These are phyloP conservation scores for Helicostylum pulchrum DNA, from an alignment of 192 early-diverging fungal species.

Conservation along the genomic window DNA sequence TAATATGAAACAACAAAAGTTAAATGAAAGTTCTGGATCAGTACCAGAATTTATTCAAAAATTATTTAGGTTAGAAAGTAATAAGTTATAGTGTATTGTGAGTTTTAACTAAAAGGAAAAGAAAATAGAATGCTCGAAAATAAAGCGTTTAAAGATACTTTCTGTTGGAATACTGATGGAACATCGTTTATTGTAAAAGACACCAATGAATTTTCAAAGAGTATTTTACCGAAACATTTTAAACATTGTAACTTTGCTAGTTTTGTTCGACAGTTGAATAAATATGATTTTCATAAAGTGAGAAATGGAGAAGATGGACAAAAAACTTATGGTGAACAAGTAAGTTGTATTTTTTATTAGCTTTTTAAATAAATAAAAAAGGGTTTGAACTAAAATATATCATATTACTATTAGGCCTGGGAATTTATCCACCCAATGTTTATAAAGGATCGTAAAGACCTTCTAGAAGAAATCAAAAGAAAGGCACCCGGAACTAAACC, in stretches of 20 bases:
- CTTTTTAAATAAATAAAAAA: not conserved
- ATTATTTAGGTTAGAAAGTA: conserved; percentile 18
- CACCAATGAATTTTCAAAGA: conserved; percentile 64
- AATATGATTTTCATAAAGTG: conserved; percentile 78
- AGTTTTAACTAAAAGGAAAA: not conserved
- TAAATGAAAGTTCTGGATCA: conserved; percentile 11
- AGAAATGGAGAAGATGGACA: conserved; percentile 49
- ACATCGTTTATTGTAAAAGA: conserved; percentile 72
- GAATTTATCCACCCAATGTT: conserved; percentile 71
- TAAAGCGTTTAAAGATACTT: conserved; percentile 49
- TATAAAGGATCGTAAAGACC: conserved; percentile 51
- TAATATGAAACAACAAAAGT: not conserved
- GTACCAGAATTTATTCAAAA: conserved; percentile 32
- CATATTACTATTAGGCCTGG: conserved; percentile 52
- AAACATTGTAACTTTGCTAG: conserved; percentile 71
- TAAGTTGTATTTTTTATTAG: conserved; percentile 10
- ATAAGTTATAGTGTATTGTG: not conserved
- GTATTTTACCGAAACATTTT: conserved; percentile 64
- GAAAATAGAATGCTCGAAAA: conserved; percentile 66
- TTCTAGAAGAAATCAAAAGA: conserved; percentile 52
- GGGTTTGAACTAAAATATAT: too few species aligned
- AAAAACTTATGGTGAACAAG: conserved; percentile 53
- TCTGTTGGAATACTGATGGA: conserved; percentile 61
- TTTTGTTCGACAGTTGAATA: conserved; percentile 77
- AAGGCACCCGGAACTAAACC: conserved; percentile 22